Conservation (phyloP, 2,329 filamentous ascomycete genomes). For the Trematosphaeria pertusa region DNA sequence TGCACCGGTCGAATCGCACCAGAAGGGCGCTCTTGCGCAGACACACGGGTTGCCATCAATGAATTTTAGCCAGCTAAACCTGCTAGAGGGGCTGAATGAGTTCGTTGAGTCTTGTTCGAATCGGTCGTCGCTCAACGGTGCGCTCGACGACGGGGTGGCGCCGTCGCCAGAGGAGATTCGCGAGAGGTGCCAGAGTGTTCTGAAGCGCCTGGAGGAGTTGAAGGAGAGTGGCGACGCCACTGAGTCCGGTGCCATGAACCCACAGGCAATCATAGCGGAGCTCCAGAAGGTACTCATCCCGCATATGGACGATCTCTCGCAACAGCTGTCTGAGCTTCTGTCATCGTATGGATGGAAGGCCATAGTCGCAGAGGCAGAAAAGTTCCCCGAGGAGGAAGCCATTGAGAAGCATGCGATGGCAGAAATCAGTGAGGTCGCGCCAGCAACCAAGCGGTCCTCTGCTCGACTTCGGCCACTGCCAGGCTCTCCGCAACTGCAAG, state of each 20-base stretch:
- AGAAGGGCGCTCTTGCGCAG: conserved; percentile 24
- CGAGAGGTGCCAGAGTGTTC: conserved; percentile 56
- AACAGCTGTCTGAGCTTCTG: conserved; percentile 54
- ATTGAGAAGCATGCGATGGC: conserved; percentile 47
- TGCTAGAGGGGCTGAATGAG: conserved; percentile 55
- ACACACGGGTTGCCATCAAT: conserved; percentile 54
- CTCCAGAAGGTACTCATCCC: conserved; percentile 56
- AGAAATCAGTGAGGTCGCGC: conserved; percentile 36
- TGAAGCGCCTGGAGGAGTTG: conserved; percentile 51
- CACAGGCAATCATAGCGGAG: conserved; percentile 52
- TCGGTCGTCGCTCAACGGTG: no score
- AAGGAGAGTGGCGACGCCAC: conserved; percentile 17
- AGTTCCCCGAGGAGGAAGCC: conserved; percentile 44
- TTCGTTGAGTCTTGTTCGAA: conserved; percentile 49
- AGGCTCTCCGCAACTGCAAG: conserved; percentile 39
- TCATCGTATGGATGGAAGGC: no score
- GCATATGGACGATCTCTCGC: conserved; percentile 53
- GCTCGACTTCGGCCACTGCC: conserved; percentile 42
- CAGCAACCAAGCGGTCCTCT: conserved; percentile 43
- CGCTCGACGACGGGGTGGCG: conserved; percentile 38
- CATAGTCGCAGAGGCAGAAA: conserved; percentile 44
- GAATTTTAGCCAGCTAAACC: conserved; percentile 56
- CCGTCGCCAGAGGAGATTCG: conserved; percentile 45
- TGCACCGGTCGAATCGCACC: conserved; percentile 29
- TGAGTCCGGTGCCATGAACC: no score